Base-by-base conservation (phyloP, 345 rosid genomes). In the Linum trigynum region DNA sequence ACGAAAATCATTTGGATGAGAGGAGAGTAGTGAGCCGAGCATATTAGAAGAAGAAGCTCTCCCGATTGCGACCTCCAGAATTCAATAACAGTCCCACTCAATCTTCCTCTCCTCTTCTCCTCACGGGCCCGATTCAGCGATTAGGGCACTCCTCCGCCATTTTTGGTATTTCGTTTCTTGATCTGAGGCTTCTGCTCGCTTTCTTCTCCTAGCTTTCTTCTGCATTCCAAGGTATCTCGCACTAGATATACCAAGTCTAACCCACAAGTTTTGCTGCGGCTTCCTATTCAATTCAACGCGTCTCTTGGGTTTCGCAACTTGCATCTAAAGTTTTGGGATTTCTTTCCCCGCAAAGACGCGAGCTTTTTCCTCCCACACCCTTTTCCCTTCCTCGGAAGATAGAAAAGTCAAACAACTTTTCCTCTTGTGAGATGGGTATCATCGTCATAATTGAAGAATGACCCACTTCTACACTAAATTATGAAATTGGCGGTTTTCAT, bases 171-270 rank as follows among this genome's bases (percentile, higher is more conserved):
- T 48, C 53, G 9, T 6, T 48, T 48, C 7, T 5, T 48, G 2
- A 48, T 48, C 14, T 48, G 32, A 23, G 32, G 32, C 32, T 23
- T 23, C 32, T 48, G 53, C 14, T 48, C 53, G 9, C 53, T 48
- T 48, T 15, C 40, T 55, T 62, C 7, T 35, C 6, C 17, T 8
- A 35, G 50, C 53, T 43, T 16, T 55, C 57, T 42, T 63, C 43
- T 38, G 51, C 3, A 6, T 32, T 50, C 41, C 43, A 66, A 65
- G 70, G 75, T 66, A 61, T 43, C 70, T 66, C 39, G 61, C 35
- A 42, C 59, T 39, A 45, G 5, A 4, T 32, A 70, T 70, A 37
- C 68, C 37, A 58, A 17, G 64, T 64, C 57, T 70, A 39, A 64
- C 17, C 39, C 8, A 8, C 64, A 57, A 65, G 66, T 58, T 63